phyloP scores from a whole-genome alignment of 495 filamentous ascomycete species.

The Trichoderma gamsii region DNA sequence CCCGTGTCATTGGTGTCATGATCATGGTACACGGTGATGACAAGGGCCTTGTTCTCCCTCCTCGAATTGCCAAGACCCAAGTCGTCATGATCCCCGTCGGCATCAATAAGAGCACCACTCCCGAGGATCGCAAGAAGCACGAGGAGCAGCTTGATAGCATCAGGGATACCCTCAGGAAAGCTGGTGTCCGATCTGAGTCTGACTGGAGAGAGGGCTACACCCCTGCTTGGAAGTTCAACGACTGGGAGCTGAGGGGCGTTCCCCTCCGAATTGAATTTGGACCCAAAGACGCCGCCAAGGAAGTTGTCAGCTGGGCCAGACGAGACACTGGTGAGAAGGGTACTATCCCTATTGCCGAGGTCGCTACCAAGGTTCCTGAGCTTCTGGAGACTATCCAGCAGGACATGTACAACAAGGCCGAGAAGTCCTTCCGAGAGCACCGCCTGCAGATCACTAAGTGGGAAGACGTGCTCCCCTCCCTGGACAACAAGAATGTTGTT shows the following conservation, averaged over 20 bases:
- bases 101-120: constrained; percentile 74
- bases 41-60: constrained; percentile 86
- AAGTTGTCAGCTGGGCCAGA: constrained; percentile 76
- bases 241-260: constrained; percentile 92
- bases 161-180: constrained; percentile 54
- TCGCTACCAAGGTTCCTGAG: constrained; percentile 63
- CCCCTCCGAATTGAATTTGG: constrained; percentile 92
- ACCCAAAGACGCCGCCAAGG: constrained; percentile 80
- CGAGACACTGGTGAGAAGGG: constrained; percentile 81
- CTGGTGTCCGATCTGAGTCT: constrained; percentile 61
- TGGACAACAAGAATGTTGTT: constrained; percentile 86
- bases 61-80: constrained; percentile 77
- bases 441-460: constrained; percentile 75
- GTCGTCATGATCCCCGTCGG: constrained; percentile 89
- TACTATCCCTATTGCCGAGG: constrained; percentile 63
- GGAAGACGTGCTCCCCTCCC: constrained; percentile 79
- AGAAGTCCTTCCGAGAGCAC: constrained; percentile 68
- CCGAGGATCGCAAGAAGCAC: constrained; percentile 68
- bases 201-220: constrained; percentile 83
- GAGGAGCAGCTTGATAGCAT: constrained; percentile 65
- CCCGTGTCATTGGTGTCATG: constrained; percentile 93
- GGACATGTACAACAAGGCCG: constrained; percentile 78
- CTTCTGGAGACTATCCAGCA: constrained; percentile 84
- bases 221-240: constrained; percentile 95
- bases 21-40: constrained; percentile 96